Evolutionary conservation across 1,284 basidiomycete species (phyloP), one percentile per base, ranked within the genome.

Genomic region (Rhizoctonia solani): DNA sequence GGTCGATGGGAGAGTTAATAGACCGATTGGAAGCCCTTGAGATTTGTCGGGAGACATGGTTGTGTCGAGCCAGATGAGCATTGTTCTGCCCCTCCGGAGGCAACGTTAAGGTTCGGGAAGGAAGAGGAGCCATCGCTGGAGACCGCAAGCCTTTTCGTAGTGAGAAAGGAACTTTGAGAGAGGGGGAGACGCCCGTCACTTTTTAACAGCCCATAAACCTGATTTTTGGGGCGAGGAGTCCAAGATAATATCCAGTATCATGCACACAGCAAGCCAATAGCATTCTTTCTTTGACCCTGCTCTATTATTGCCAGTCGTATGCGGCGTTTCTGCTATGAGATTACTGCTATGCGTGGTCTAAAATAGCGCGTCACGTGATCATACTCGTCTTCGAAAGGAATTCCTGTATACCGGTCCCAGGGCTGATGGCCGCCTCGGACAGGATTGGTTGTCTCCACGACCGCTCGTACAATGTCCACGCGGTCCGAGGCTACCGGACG

Each of bases 321-420:
- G 49, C 49, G 49, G 11, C 23, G 49, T 52, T 52, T 52, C 16
- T 30, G 49, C 49, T 52, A n/a, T 50, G 56, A 27, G 56, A 29
- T 61, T 61, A 49, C 44, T 61, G 56, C 56, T 39, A 61, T 50
- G 44, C 56, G 56, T 30, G 56, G 44, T 30, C 30, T 23, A 44
- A 61, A 61, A 61, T 61, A 61, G 56, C 56, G 56, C 56, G 56
- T 61, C 56, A 61, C 56, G 46, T 61, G 56, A n/a, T 27, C n/a
- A 13, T 4, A 30, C 23, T 14, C 44, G 9, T 19, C 19, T 19
- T 21, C 44, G n/a, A n/a, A n/a, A n/a, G n/a, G n/a, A n/a, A n/a
- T n/a, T n/a, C n/a, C n/a, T n/a, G n/a, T n/a, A n/a, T n/a, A n/a
- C n/a, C n/a, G n/a, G n/a, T 5, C 19, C 44, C 19, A 46, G 44